Evolutionary conservation across 2,329 filamentous ascomycete genomes (phyloP).

Genomic region (Kalmusia sp.): DNA sequence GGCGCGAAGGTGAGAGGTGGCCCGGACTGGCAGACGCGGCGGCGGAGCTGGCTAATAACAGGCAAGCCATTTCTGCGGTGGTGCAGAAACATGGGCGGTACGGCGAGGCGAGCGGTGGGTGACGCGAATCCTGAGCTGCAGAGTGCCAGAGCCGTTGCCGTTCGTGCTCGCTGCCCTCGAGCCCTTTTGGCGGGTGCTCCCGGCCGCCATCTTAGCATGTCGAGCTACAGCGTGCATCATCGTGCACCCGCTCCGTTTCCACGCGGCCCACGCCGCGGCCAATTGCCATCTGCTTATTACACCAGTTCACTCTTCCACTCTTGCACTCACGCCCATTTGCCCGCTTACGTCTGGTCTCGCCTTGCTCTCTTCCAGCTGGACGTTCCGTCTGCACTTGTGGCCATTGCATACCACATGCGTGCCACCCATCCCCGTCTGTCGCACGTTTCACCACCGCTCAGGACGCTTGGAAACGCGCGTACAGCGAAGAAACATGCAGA

Average conservation of each 20-base stretch:
- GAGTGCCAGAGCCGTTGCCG: constrained; percentile 20
- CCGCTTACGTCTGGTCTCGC: background rate
- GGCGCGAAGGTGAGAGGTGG: constrained; percentile 36
- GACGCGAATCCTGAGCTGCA: constrained; percentile 26
- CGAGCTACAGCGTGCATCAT: constrained; percentile 27
- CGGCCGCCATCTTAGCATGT: constrained; percentile 25
- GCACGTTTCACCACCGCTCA: constrained; percentile 1
- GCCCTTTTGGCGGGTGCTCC: constrained; percentile 33
- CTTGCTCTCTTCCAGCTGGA: background rate
- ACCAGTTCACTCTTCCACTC: background rate
- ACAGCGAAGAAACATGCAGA: background rate
- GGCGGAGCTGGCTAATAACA: constrained; percentile 40
- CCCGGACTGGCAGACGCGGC: constrained; percentile 36
- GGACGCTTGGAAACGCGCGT: constrained; percentile 3
- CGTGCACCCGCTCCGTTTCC: constrained; percentile 16
- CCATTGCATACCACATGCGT: too few relatives aligned
- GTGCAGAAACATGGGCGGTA: constrained; percentile 38
- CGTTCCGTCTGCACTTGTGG: too few relatives aligned
- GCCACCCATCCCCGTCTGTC: background rate
- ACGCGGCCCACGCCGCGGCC: constrained; percentile 10
- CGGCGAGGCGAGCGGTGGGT: constrained; percentile 19
- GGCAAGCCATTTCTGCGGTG: constrained; percentile 41
- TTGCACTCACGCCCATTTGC: background rate
- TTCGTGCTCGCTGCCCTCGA: constrained; percentile 20
- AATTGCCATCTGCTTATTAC: background rate